A percentile compares a stretch with the other conserved stretches of the same genome.
Conservation (phyloP, 805 yeast genomes). For the Wickerhamiella kazuoi region DNA sequence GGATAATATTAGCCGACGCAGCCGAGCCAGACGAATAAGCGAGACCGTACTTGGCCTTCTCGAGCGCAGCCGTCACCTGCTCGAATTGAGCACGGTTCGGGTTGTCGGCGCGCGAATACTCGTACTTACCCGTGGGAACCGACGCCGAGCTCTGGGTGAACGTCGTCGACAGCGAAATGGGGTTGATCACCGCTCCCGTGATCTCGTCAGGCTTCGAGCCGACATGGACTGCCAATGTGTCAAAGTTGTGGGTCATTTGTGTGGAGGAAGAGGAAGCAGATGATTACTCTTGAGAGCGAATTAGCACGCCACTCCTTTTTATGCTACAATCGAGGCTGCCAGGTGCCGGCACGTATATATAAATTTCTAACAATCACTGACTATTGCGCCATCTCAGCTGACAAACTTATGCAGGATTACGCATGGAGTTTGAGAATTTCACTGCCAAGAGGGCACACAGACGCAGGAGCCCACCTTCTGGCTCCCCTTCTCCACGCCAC, state of each 20-base stretch:
- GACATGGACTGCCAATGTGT: slow-evolving; percentile 70
- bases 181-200: slow-evolving; percentile 77
- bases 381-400: too few relatives aligned
- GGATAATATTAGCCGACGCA: slow-evolving; percentile 59
- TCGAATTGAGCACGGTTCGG: slow-evolving; percentile 78
- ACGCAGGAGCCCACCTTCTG: too few relatives aligned
- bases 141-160: slow-evolving; percentile 69
- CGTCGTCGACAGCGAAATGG: slow-evolving; percentile 70
- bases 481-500: too few relatives aligned
- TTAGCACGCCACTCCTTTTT: too few relatives aligned
- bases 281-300: too few relatives aligned
- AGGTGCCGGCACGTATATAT: too few relatives aligned
- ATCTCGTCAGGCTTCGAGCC: slow-evolving; percentile 53
- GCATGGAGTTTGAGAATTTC: too few relatives aligned
- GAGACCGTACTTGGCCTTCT: slow-evolving; percentile 45
- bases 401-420: too few relatives aligned
- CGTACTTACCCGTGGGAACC: slow-evolving; percentile 59
- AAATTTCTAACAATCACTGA: too few relatives aligned
- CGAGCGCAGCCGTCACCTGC: slow-evolving; percentile 60
- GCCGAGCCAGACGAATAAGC: slow-evolving; percentile 82
- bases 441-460: too few relatives aligned
- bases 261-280: too few relatives aligned
- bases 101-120: slow-evolving; percentile 70
- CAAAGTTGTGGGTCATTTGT: slow-evolving; percentile 26
- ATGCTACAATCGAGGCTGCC: too few relatives aligned